A percentile compares a stretch with the other conserved stretches of the same genome.
These are phyloP conservation scores for Russula vinacea DNA, from an alignment of 768 basidiomycete species.

Conservation along the genomic window DNA sequence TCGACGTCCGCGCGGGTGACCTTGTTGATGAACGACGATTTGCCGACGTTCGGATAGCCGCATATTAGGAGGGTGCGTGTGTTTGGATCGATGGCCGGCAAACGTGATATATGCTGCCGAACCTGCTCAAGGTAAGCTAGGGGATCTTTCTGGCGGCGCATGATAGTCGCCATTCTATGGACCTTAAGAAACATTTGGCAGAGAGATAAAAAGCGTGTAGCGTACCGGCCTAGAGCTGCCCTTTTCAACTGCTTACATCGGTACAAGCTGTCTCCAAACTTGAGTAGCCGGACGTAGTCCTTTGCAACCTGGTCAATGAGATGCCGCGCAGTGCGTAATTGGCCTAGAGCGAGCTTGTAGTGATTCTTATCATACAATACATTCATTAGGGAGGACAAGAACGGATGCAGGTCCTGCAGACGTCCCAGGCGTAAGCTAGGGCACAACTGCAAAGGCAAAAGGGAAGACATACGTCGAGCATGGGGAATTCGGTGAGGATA, in stretches of 20 bases:
- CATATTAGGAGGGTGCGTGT: slow-evolving; percentile 97
- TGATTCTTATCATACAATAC: slow-evolving; percentile 99
- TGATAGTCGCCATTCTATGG: slow-evolving; percentile 95
- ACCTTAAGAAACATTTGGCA: neutral
- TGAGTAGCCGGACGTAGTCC: slow-evolving; percentile 93
- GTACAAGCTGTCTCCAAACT: slow-evolving; percentile 97
- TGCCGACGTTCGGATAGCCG: slow-evolving; percentile 99
- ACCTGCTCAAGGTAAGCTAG: slow-evolving; percentile 99
- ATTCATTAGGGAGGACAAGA: slow-evolving; percentile 92
- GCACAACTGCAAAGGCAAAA: slow-evolving; percentile 2
- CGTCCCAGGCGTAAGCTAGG: neutral
- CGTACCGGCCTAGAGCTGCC: slow-evolving; percentile 93
- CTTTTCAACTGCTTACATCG: slow-evolving; percentile 98
- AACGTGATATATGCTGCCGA: slow-evolving; percentile 96
- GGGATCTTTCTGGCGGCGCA: slow-evolving; percentile 98
- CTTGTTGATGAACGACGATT: slow-evolving; percentile 99
- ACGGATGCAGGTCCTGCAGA: slow-evolving; percentile 84
- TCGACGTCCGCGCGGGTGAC: slow-evolving; percentile 99
- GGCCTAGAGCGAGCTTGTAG: slow-evolving; percentile 97
- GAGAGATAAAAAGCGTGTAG: slow-evolving; percentile 27
- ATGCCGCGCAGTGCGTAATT: slow-evolving; percentile 92
- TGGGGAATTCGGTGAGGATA: slow-evolving; percentile 94
- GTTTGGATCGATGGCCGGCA: slow-evolving; percentile 97
- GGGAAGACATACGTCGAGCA: slow-evolving; percentile 77
- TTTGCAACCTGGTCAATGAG: slow-evolving; percentile 96